Evolutionary conservation across 306 rosid species (phyloP).

Genomic region (Macrotyloma uniflorum): DNA sequence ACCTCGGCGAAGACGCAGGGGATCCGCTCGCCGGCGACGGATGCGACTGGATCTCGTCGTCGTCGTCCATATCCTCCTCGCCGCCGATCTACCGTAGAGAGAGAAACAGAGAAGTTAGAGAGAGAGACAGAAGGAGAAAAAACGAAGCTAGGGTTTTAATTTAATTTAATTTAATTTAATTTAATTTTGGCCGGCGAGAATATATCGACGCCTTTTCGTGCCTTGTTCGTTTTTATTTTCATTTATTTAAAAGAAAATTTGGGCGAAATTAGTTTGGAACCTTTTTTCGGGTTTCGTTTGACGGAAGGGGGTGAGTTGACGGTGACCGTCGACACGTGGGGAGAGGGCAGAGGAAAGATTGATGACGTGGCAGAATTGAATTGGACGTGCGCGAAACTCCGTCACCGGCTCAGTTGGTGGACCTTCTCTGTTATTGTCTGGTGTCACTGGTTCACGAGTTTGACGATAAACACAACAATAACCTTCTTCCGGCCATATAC

Average conservation of each 20-base stretch:
- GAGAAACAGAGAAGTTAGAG: conserved; percentile 21
- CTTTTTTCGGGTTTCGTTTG: conserved; percentile 22
- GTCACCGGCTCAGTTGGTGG: conserved; percentile 50
- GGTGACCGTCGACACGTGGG: conserved; percentile 55
- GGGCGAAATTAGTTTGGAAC: not conserved
- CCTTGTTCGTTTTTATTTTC: not conserved
- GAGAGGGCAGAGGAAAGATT: not conserved
- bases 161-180: conserved; percentile 20
- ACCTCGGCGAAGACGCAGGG: conserved; percentile 59
- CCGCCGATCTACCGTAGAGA: conserved; percentile 48
- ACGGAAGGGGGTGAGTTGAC: conserved; percentile 45
- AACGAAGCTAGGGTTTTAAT: conserved; percentile 44
- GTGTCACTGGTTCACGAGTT: conserved; percentile 39
- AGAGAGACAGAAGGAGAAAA: conserved; percentile 17
- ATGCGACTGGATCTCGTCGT: conserved; percentile 81
- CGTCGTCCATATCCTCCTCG: conserved; percentile 57
- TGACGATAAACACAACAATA: conserved; percentile 40
- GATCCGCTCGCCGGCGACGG: conserved; percentile 75
- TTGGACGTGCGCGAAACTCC: conserved; percentile 27
- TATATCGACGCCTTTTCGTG: conserved; percentile 44
- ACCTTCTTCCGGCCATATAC: conserved; percentile 29
- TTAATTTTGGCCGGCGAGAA: conserved; percentile 67
- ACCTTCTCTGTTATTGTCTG: conserved; percentile 34
- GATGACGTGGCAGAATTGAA: conserved; percentile 36
- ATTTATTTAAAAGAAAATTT: not conserved